Percentiles rank a stretch among this genome's conserved stretches.
Evolutionary conservation across 768 basidiomycete genomes (phyloP).

Genomic region (Russula sp.): DNA sequence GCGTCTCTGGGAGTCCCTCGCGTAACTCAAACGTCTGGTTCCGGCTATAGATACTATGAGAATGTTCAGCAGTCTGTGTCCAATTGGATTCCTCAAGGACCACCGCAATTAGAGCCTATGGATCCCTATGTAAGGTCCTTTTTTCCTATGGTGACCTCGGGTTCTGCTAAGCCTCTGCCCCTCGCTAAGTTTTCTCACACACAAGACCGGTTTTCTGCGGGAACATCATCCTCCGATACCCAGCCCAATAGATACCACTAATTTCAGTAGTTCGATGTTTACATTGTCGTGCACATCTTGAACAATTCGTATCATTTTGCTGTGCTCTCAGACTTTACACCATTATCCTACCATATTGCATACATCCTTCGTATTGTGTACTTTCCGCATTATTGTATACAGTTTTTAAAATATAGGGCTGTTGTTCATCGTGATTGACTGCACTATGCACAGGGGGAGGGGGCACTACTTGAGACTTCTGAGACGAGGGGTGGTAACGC

Average conservation of each 20-base stretch:
- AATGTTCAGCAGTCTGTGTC: constrained; percentile 40
- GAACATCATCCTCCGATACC: constrained; percentile 41
- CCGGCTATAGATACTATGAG: constrained; percentile 32
- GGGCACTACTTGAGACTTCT: background rate
- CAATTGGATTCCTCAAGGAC: constrained; percentile 39
- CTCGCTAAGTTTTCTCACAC: constrained; percentile 33
- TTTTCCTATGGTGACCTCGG: background rate
- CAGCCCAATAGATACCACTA: constrained; percentile 49
- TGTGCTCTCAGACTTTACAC: constrained; percentile 17
- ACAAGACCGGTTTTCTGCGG: constrained; percentile 47
- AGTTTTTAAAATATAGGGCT: constrained; percentile 15
- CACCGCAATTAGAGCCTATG: constrained; percentile 45
- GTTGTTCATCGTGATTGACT: constrained; percentile 1
- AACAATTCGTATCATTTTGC: constrained; percentile 15
- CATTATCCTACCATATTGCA: constrained; percentile 21
- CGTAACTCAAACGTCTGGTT: constrained; percentile 32
- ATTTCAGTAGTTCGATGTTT: constrained; percentile 33
- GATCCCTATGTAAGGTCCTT: constrained; percentile 56
- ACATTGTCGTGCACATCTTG: constrained; percentile 18
- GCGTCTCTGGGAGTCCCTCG: constrained; percentile 32
- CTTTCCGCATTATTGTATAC: constrained; percentile 20
- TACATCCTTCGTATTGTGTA: constrained; percentile 19
- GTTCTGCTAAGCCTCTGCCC: constrained; percentile 1
- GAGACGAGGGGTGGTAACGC: background rate
- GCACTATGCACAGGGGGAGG: background rate